Percentiles rank a stretch among this genome's conserved stretches.
phyloP scores from a whole-genome alignment of 1,139 yeast species.

The Nakaseomyces sp. region DNA sequence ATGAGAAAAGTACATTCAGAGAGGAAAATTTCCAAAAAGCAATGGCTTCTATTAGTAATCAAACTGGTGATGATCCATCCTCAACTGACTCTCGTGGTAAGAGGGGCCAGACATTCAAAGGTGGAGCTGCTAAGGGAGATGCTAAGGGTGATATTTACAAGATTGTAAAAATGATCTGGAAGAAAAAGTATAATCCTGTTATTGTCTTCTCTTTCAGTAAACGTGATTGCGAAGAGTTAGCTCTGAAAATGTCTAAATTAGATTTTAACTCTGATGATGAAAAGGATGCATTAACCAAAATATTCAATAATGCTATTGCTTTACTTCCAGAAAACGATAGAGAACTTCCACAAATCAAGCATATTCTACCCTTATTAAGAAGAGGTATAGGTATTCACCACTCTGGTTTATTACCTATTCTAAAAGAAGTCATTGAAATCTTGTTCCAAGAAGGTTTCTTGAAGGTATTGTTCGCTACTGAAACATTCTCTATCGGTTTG shows the following conservation, averaged over 20 bases:
- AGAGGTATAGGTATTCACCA: conserved; percentile 99
- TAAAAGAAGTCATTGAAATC: conserved; percentile 94
- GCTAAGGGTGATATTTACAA: conserved; percentile 89
- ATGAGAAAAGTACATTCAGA: conserved; percentile 90
- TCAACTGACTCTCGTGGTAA: conserved; percentile 53
- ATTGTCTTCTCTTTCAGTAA: conserved; percentile 95
- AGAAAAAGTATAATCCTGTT: conserved; percentile 91
- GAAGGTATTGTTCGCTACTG: conserved; percentile 93
- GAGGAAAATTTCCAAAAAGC: conserved; percentile 98
- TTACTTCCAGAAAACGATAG: conserved; percentile 83
- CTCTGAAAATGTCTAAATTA: conserved; percentile 87
- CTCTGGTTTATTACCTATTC: conserved; percentile 88
- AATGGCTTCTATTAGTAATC: conserved; percentile 84
- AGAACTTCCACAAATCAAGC: conserved; percentile 88
- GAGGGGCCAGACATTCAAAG: conserved; percentile 80
- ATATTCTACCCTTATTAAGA: conserved; percentile 74
- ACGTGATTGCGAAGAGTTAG: conserved; percentile 91
- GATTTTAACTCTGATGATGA: conserved; percentile 92
- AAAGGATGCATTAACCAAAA: conserved; percentile 78
- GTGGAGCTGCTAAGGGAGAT: conserved; percentile 62
- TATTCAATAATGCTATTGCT: conserved; percentile 81
- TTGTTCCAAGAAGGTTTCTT: conserved; percentile 92
- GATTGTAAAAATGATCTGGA: conserved; percentile 95
- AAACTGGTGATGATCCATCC: conserved; percentile 74
- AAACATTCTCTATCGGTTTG: conserved; percentile 94